Evolutionary conservation across 345 rosid species (phyloP).

Genomic region (Arabidopsis arenosa): DNA sequence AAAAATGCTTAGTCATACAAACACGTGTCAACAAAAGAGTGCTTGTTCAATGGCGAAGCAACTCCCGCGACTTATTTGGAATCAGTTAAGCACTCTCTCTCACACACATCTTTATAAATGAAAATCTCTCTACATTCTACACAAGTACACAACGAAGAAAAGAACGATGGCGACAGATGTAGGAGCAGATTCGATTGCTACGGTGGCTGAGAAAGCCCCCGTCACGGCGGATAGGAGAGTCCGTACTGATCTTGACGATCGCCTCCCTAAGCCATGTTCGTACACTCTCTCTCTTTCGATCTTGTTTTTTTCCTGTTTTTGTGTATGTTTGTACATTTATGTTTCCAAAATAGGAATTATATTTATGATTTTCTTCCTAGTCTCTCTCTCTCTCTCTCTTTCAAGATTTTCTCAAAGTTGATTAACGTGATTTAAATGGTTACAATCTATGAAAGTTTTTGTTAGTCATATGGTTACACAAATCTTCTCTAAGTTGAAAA

Average conservation of each 20-base stretch:
- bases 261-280: constrained; percentile 63
- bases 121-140: not conserved
- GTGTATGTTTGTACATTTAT: no score
- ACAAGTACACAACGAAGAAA: not conserved
- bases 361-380: no score
- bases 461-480: no score
- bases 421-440: no score
- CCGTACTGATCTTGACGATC: constrained; percentile 56
- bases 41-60: constrained; percentile 20
- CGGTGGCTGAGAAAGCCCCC: constrained; percentile 57
- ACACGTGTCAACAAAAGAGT: constrained; percentile 33
- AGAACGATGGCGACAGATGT: constrained; percentile 38
- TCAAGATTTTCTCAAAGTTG: no score
- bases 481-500: no score
- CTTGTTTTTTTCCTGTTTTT: no score
- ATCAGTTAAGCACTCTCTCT: constrained; percentile 31
- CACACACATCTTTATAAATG: not conserved
- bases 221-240: constrained; percentile 57
- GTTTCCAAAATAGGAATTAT: no score
- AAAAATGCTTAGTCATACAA: constrained; percentile 40
- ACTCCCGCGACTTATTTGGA: constrained; percentile 45
- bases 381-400: no score
- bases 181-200: constrained; percentile 48
- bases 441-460: no score
- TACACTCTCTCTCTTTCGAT: no score